Conservation (phyloP, 2,329 filamentous ascomycete genomes). For the Alternaria hordeiaustralica region DNA sequence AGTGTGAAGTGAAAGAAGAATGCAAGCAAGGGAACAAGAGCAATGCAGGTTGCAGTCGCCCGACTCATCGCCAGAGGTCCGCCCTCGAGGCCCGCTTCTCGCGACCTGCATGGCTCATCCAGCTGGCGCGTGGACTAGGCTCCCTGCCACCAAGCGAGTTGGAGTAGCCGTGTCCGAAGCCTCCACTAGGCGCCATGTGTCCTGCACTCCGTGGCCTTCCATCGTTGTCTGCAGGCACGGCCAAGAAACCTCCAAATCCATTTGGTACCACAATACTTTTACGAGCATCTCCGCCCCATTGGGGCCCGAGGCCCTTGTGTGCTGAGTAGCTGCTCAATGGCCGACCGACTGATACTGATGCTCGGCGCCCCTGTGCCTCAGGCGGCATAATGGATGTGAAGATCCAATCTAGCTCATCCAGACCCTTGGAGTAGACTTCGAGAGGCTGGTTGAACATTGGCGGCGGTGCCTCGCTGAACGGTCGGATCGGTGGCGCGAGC, state of each 20-base stretch:
- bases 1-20: constrained; percentile 18
- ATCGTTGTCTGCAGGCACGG: constrained; percentile 59
- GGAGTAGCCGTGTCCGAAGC: constrained; percentile 35
- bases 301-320: constrained; percentile 57
- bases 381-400: constrained; percentile 65
- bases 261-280: constrained; percentile 71
- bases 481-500: constrained; percentile 68
- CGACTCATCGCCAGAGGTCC: constrained; percentile 43
- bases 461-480: constrained; percentile 54
- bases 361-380: constrained; percentile 53
- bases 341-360: constrained; percentile 49
- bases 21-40: constrained; percentile 2
- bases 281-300: constrained; percentile 66
- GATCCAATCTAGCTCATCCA: constrained; percentile 72
- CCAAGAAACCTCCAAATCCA: constrained; percentile 70
- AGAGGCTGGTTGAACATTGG: constrained; percentile 62
- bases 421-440: constrained; percentile 70
- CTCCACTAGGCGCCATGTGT: constrained; percentile 27
- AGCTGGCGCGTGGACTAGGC: constrained; percentile 36
- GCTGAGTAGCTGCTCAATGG: constrained; percentile 56
- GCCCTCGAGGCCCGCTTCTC: constrained; percentile 45
- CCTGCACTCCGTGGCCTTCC: constrained; percentile 46
- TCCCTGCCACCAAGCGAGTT: constrained; percentile 32
- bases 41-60: not conserved
- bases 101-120: constrained; percentile 39